Base-by-base conservation (phyloP, 768 basidiomycete species). In the Trametes cingulata region DNA sequence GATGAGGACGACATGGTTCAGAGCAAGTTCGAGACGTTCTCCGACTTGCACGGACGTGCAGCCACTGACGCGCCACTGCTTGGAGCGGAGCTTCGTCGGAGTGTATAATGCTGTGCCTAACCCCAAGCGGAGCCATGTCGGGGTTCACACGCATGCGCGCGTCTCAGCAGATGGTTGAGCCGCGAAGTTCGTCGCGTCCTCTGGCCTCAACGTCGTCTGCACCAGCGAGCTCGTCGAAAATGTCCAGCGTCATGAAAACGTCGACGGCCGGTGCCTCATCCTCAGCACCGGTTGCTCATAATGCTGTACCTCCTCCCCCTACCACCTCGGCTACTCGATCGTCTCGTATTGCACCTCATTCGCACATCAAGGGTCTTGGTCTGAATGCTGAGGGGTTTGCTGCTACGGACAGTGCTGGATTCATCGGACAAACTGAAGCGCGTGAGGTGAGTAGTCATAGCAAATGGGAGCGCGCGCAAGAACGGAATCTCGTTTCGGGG, bases 331-430 rank as follows among this genome's bases (percentile, higher is more conserved):
- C 85, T 1, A 80, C 81, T 13, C 82, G 89, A 22, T 85, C 90
- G 0, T 90, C 90, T 29, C 85, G 91, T 37, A 91, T 94, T 45
- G 91, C 92, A 1, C 87, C 93, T 2, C 95, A 98, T 71, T 97
- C 95, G 5, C 95, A 98, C 73, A 98, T 98, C 73, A 96, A 95
- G 77, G 95, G 95, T 7, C 87, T 98, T 27, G 97, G 97, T 3
- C 78, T 98, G 54, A 88, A 83, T 41, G 73, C 88, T 52, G 94
- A 98, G 61, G 96, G 95, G 1, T 80, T 80, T 56, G 96, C 94
- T 1, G 77, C 79, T 33, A 70, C 78, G 6, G 87, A 91, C 62
- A 78, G 82, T 8, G 88, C 90, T 52, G 97, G 97, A 0, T 98
- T 98, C 74, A 82, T 98, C 46, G 94, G 96, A 0, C 95, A 98